Evolutionary conservation across 2,329 filamentous ascomycete genomes (phyloP).

Genomic region (Orbilia ellipsospora): DNA sequence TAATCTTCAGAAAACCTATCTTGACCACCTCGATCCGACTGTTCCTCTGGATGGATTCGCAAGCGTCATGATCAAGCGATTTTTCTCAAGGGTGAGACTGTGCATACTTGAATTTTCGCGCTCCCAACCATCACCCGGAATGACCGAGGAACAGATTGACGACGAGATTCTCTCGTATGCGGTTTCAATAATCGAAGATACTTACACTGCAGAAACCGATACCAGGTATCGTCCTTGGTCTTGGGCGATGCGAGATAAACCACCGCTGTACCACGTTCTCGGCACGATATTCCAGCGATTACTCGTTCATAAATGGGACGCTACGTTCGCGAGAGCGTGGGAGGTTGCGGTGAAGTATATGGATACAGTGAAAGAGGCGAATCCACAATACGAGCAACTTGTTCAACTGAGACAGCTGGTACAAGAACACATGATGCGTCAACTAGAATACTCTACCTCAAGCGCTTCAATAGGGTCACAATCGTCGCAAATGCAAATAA

Average conservation of each 20-base stretch:
- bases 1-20: slow-evolving; percentile 9
- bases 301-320: slow-evolving; percentile 16
- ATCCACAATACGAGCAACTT: slow-evolving; percentile 2
- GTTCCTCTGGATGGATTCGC: slow-evolving; percentile 22
- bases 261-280: slow-evolving; percentile 26
- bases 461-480: too few species aligned
- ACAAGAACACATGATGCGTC: neutral
- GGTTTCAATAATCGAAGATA: slow-evolving; percentile 22
- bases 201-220: slow-evolving; percentile 31
- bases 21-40: slow-evolving; percentile 9
- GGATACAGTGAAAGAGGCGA: slow-evolving; percentile 11
- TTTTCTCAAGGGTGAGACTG: slow-evolving; percentile 37
- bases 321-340: slow-evolving; percentile 19
- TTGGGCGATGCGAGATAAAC: slow-evolving; percentile 22
- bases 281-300: slow-evolving; percentile 17
- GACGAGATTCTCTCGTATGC: slow-evolving; percentile 6
- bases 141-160: neutral
- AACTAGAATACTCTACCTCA: too few species aligned
- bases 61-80: slow-evolving; percentile 18
- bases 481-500: too few species aligned
- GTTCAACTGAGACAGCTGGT: slow-evolving; percentile 1
- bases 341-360: slow-evolving; percentile 8
- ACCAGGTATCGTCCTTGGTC: slow-evolving; percentile 29
- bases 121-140: neutral
- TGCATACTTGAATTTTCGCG: neutral